Evolutionary conservation across 495 filamentous ascomycete species (phyloP).

Genomic region (Apiosordaria backusii): DNA sequence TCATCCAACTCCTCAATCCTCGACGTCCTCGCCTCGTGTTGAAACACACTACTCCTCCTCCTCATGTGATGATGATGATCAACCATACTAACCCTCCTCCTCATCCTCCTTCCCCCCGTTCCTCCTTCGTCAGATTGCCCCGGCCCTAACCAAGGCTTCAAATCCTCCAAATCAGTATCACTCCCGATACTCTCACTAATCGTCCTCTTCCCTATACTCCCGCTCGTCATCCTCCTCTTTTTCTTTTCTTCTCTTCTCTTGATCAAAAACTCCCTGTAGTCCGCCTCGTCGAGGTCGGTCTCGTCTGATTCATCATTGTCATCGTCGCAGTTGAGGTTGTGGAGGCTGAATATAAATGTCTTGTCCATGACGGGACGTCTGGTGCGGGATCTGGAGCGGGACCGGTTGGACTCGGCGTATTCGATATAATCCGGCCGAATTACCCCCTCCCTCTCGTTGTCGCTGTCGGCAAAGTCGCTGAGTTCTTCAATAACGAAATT

Average conservation of each 20-base stretch:
- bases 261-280: conserved; percentile 32
- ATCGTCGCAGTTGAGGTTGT: conserved; percentile 37
- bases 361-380: conserved; percentile 37
- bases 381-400: conserved; percentile 33
- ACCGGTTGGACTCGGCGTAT: conserved; percentile 43
- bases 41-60: conserved; percentile 33
- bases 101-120: conserved; percentile 42
- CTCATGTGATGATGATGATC: neutral
- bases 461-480: conserved; percentile 41
- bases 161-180: conserved; percentile 51
- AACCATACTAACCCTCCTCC: conserved; percentile 41
- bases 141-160: conserved; percentile 40
- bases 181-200: conserved; percentile 51
- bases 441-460: conserved; percentile 37
- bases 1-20: conserved; percentile 53
- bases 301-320: conserved; percentile 41
- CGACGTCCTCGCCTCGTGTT: conserved; percentile 47
- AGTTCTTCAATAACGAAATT: conserved; percentile 45
- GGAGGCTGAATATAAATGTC: conserved; percentile 37
- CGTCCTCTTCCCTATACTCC: conserved; percentile 52
- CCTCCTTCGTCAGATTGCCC: conserved; percentile 38
- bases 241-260: conserved; percentile 39
- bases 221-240: conserved; percentile 47
- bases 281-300: conserved; percentile 39
- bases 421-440: conserved; percentile 44